Evolutionary conservation across 768 basidiomycete genomes (phyloP).

Genomic region (Tephrocybe sp.): DNA sequence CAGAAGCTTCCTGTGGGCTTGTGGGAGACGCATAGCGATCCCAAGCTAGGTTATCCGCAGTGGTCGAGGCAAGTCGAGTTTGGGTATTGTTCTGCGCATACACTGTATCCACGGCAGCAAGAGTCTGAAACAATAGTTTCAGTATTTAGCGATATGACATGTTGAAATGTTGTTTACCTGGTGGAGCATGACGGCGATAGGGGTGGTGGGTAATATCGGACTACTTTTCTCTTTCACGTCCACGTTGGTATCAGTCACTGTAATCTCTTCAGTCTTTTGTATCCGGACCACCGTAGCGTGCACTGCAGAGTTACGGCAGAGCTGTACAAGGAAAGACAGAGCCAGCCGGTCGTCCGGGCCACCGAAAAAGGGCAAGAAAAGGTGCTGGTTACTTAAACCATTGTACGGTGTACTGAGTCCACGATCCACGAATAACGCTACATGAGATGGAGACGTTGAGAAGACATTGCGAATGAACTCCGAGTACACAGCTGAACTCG

Average conservation of each 20-base stretch:
- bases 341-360: slow-evolving; percentile 93
- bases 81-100: slow-evolving; percentile 68
- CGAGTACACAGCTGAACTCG: slow-evolving; percentile 63
- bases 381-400: slow-evolving; percentile 43
- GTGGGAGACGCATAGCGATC: slow-evolving; percentile 49
- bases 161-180: slow-evolving; percentile 25
- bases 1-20: slow-evolving; percentile 25
- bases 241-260: slow-evolving; percentile 27
- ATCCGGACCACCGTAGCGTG: slow-evolving; percentile 77
- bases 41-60: slow-evolving; percentile 84
- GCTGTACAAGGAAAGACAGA: slow-evolving; percentile 79
- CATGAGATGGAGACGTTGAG: slow-evolving; percentile 66
- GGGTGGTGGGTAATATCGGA: neutral
- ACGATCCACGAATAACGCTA: slow-evolving; percentile 85
- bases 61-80: slow-evolving; percentile 70
- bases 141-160: neutral
- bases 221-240: slow-evolving; percentile 16
- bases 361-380: slow-evolving; percentile 91
- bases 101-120: slow-evolving; percentile 64
- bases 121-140: slow-evolving; percentile 31
- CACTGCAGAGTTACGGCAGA: slow-evolving; percentile 56
- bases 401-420: slow-evolving; percentile 38
- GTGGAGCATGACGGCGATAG: slow-evolving; percentile 20
- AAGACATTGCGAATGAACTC: slow-evolving; percentile 88
- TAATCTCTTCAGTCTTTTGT: slow-evolving; percentile 39